These are phyloP conservation scores for Aspergillus asperescens DNA, from an alignment of 495 filamentous ascomycete species.

Conservation along the genomic window DNA sequence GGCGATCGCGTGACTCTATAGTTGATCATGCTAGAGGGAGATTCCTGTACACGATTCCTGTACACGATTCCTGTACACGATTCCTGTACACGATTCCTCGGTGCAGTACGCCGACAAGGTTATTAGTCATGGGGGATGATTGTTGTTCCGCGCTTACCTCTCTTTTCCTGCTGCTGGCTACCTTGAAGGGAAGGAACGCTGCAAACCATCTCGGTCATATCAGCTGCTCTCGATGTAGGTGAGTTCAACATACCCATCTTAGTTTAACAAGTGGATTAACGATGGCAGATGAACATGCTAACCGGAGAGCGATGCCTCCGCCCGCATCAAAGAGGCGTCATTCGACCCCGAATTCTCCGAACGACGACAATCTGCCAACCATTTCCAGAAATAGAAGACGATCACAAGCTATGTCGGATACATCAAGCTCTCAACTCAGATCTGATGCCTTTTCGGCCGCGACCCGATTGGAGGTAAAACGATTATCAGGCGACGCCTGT, in stretches of 20 bases:
- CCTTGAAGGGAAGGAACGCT: background rate
- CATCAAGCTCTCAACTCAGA: too few relatives aligned
- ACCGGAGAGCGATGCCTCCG: too few relatives aligned
- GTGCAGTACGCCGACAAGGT: background rate
- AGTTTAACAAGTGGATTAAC: too few relatives aligned
- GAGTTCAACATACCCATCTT: too few relatives aligned
- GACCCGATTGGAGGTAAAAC: background rate
- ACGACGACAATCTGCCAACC: background rate
- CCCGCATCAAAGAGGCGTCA: background rate
- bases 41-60: too few relatives aligned
- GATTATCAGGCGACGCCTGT: slow-evolving; percentile 42
- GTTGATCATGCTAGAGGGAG: too few relatives aligned
- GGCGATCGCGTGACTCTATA: too few relatives aligned
- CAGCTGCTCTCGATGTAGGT: background rate
- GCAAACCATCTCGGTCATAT: background rate
- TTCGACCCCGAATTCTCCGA: background rate
- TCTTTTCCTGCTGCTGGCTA: background rate
- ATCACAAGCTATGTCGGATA: background rate
- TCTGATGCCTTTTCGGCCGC: background rate
- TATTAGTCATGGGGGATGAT: background rate
- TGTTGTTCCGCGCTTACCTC: background rate
- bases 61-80: too few relatives aligned
- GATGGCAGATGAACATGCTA: too few relatives aligned
- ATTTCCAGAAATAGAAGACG: background rate
- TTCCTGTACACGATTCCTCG: too few relatives aligned